Evolutionary conservation across 169 alveolate species (phyloP).

Genomic region (Cryptosporidium sp.): DNA sequence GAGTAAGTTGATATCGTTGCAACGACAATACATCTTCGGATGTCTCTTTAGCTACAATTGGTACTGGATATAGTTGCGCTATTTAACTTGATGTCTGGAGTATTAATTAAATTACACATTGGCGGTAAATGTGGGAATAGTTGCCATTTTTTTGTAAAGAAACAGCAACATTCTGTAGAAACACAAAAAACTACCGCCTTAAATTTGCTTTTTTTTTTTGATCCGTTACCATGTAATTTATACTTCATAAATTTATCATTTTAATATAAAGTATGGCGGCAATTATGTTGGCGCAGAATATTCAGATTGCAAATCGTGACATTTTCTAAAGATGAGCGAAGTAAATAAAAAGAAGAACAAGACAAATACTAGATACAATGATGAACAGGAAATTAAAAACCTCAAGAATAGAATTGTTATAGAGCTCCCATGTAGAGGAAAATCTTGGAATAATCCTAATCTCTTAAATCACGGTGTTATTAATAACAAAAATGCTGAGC

Average conservation of each 20-base stretch:
- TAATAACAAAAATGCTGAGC: not conserved
- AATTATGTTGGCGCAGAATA: not conserved
- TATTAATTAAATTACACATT: not conserved
- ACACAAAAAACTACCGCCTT: not conserved
- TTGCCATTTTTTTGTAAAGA: not conserved
- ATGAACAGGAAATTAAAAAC: conserved; percentile 63
- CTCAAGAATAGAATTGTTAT: conserved; percentile 64
- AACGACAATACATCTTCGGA: conserved; percentile 66
- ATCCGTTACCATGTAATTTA: not conserved
- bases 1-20: conserved; percentile 55
- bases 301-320: conserved; percentile 34
- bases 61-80: conserved; percentile 29
- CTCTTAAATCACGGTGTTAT: not conserved
- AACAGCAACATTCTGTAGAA: not conserved
- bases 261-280: conserved; percentile 2
- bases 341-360: conserved; percentile 42
- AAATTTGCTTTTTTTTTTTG: not conserved
- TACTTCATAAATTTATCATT: not conserved
- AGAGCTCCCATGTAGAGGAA: conserved; percentile 68
- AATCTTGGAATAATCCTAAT: conserved; percentile 57
- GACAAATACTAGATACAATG: conserved; percentile 71
- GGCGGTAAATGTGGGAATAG: conserved; percentile 47
- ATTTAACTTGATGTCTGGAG: conserved; percentile 41
- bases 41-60: conserved; percentile 22
- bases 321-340: conserved; percentile 17